These are phyloP conservation scores for Chara braunii DNA, from an alignment of 139 green algal genomes.

Conservation along the genomic window DNA sequence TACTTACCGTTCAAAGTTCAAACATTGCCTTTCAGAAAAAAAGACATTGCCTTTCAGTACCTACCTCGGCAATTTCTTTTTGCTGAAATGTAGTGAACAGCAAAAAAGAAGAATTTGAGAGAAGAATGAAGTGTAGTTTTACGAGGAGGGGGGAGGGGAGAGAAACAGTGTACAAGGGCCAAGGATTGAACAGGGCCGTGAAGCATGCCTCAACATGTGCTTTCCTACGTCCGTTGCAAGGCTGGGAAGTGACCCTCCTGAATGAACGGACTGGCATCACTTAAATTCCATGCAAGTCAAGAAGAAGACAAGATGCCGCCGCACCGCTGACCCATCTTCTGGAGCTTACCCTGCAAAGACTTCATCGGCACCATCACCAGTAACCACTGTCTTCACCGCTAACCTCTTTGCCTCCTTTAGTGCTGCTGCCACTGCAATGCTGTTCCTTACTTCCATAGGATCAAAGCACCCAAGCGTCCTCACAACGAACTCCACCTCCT, in stretches of 20 bases:
- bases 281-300: background rate
- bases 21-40: no score
- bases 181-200: background rate
- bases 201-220: background rate
- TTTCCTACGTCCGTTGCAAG: background rate
- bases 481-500: conserved; percentile 31
- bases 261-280: background rate
- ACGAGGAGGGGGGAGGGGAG: background rate
- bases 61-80: no score
- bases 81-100: no score
- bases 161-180: background rate
- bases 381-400: conserved; percentile 3
- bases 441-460: conserved; percentile 17
- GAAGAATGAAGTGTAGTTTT: background rate
- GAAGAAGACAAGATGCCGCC: background rate
- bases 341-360: conserved; percentile 7
- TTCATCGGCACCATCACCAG: conserved; percentile 20
- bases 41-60: no score
- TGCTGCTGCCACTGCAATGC: conserved; percentile 13
- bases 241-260: background rate
- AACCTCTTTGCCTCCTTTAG: conserved; percentile 3
- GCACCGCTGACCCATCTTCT: background rate
- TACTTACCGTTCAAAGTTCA: no score
- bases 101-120: no score
- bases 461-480: conserved; percentile 16